A percentile compares a stretch with the other conserved stretches of the same genome.
Conservation (phyloP, 768 basidiomycete species). For the Boletus rex-veris region DNA sequence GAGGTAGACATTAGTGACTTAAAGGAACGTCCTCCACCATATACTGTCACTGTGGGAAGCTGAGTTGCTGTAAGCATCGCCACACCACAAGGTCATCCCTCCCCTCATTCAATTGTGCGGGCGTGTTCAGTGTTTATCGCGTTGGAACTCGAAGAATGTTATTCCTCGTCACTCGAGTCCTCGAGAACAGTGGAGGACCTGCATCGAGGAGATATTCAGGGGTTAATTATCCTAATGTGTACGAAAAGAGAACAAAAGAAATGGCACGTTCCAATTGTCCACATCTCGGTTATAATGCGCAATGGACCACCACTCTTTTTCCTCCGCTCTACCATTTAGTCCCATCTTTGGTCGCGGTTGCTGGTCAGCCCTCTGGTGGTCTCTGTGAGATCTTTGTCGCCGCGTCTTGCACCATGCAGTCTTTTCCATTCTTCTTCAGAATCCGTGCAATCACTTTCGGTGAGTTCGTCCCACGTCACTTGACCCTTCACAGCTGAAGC, state of each 20-base stretch:
- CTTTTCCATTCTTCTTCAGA: slow-evolving; percentile 30
- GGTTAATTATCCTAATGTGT: slow-evolving; percentile 9
- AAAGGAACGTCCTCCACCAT: neutral
- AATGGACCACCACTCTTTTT: neutral
- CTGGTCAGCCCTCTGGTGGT: slow-evolving; percentile 13
- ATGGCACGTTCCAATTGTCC: slow-evolving; percentile 16
- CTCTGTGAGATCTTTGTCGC: slow-evolving; percentile 19
- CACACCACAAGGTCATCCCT: too few species aligned
- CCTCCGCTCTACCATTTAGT: slow-evolving; percentile 5
- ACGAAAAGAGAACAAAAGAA: slow-evolving; percentile 18
- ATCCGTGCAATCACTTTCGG: slow-evolving; percentile 29
- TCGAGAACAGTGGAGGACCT: too few species aligned
- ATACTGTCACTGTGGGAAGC: neutral
- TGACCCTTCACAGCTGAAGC: neutral
- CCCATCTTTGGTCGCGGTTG: slow-evolving; percentile 19
- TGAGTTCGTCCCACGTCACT: slow-evolving; percentile 10
- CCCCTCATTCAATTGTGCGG: too few species aligned
- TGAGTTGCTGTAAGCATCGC: too few species aligned
- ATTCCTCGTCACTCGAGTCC: too few species aligned
- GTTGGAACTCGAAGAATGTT: too few species aligned
- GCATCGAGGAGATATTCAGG: slow-evolving; percentile 7
- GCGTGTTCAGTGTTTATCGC: too few species aligned
- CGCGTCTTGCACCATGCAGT: slow-evolving; percentile 22
- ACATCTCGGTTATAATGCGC: slow-evolving; percentile 4
- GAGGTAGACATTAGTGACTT: slow-evolving; percentile 11